Evolutionary conservation across 2,329 filamentous ascomycete genomes (phyloP), one percentile per base, ranked within the genome.

Genomic region (Colletotrichum lupini): DNA sequence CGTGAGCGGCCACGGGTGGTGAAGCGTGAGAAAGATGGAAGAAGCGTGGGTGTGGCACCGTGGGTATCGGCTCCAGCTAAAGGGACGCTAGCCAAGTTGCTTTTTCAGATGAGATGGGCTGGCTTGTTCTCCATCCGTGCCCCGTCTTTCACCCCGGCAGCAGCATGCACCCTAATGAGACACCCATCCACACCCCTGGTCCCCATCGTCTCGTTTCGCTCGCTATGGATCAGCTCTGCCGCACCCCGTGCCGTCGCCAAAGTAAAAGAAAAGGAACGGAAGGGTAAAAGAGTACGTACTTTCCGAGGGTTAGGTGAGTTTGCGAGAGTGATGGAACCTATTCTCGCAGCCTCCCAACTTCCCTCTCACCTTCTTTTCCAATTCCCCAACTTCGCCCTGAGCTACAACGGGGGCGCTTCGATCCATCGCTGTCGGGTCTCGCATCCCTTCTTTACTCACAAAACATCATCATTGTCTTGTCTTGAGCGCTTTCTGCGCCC

Each of bases 281-380:
- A 70, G 67, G 67, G 63, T 64, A 62, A 49, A 49, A 49, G 19
- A 49, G 42, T 72, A 71, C 68, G 68, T 71, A 16, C 55, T 55
- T 56, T 75, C 80, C 79, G 79, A 85, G 83, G 83, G 83, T 85
- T 77, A 85, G 83, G 83, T 79, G 78, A 85, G 82, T 85, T 84
- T 80, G 77, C 76, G 79, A 81, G 79, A 83, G 80, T 82, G 66
- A 73, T 72, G 69, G 69, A 60, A 69, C 66, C 66, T 73, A 73
- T 67, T 72, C 62, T 74, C 79, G 78, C 80, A 80, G 79, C 80
- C 80, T 82, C 81, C 81, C 81, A 79, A 81, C 81, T 81, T 80
- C 79, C 81, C 79, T 77, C 79, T 79, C 80, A 80, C 79, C 77
- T 79, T 77, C 77, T 73, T 76, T 76, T 73, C 80, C 79, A 78